Evolutionary conservation across 2,329 filamentous ascomycete species (phyloP).

Genomic region (Fusarium proliferatum): DNA sequence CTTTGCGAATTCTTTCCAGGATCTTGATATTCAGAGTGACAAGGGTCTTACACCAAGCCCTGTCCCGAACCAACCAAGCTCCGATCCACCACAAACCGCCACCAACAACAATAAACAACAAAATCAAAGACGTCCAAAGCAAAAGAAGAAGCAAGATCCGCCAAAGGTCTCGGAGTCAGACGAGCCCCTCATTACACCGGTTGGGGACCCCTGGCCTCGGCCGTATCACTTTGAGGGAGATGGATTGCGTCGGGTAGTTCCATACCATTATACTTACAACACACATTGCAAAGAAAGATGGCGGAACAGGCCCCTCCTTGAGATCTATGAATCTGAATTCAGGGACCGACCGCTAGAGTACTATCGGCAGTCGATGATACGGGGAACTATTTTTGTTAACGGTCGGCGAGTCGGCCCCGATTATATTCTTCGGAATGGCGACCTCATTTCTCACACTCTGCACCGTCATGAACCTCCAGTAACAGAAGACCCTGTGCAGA

Average conservation of each 20-base stretch:
- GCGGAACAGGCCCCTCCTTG: slow-evolving; percentile 82
- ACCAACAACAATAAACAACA: slow-evolving; percentile 8
- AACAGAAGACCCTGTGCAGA: slow-evolving; percentile 78
- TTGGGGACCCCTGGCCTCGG: slow-evolving; percentile 59
- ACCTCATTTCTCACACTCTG: slow-evolving; percentile 90
- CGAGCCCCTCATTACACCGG: slow-evolving; percentile 48
- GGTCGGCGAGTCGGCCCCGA: slow-evolving; percentile 74
- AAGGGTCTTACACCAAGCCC: slow-evolving; percentile 11
- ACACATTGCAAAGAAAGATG: slow-evolving; percentile 95
- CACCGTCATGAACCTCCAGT: slow-evolving; percentile 97
- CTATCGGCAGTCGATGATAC: slow-evolving; percentile 85
- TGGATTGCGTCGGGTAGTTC: slow-evolving; percentile 82
- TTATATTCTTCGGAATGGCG: slow-evolving; percentile 85
- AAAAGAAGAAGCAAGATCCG: slow-evolving; percentile 32
- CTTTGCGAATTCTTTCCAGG: slow-evolving; percentile 32
- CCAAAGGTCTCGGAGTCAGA: slow-evolving; percentile 34
- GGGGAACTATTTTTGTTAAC: slow-evolving; percentile 83
- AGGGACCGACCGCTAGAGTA: slow-evolving; percentile 87
- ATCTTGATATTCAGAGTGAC: slow-evolving; percentile 30
- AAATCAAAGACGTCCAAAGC: slow-evolving; percentile 24
- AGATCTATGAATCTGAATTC: slow-evolving; percentile 93
- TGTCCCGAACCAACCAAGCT: slow-evolving; percentile 20
- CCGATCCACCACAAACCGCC: slow-evolving; percentile 14
- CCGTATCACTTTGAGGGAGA: slow-evolving; percentile 84
- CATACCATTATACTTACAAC: slow-evolving; percentile 95